phyloP scores from a whole-genome alignment of 306 rosid species.

The barrel medic (Medicago truncatula) region MtrunA17r5.0-ANR NC_053044.1:57768501-57769000 shows the following conservation, averaged over 20 bases:
- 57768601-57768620: conserved; percentile 79
- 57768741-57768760: conserved; percentile 94
- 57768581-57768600: conserved; percentile 92
- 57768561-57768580: conserved; percentile 90
- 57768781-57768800: conserved; percentile 98
- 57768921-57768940: conserved; percentile 95
- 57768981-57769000: conserved; percentile 3
- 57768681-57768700: conserved; percentile 98
- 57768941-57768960: conserved; percentile 45
- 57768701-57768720: conserved; percentile 92
- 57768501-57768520: conserved; percentile 83
- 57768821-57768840: conserved; percentile 89
- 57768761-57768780: conserved; percentile 85
- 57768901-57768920: conserved; percentile 93
- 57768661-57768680: conserved; percentile 98
- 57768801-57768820: conserved; percentile 95
- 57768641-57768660: conserved; percentile 98
- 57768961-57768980: conserved; percentile 37
- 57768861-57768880: conserved; percentile 90
- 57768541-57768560: conserved; percentile 79
- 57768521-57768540: conserved; percentile 87
- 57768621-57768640: conserved; percentile 63
- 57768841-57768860: conserved; percentile 85
- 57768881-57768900: conserved; percentile 92
- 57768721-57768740: conserved; percentile 92